Evolutionary conservation across 176 grass and related monocot genomes (phyloP), one percentile per base, ranked within the genome.

Genomic region (Eleusine coracana): DNA sequence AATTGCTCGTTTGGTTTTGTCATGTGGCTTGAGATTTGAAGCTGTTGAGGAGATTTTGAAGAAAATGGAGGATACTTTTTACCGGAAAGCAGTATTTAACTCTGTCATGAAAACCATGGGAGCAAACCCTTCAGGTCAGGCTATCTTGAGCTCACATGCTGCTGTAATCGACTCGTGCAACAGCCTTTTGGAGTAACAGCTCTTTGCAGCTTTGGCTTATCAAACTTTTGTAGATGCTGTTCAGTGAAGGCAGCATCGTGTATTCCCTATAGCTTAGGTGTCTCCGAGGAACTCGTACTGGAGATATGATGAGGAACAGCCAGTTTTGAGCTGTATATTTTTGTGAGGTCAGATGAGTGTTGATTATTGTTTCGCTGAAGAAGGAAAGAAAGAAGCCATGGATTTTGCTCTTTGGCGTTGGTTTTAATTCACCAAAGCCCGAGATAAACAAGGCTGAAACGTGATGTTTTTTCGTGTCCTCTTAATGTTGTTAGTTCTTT

Each of bases 301-400:
- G 83, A 86, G 86, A 81, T 78, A 72, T 88, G 82, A 72, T 88
- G 82, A 88, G 82, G 77, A 82, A 88, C 89, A 85, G 82, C 82
- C 77, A 77, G 72, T 88, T 91, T 87, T 91, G 89, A 85, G 86
- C 86, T 88, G 78, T 91, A 78, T 91, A 82, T 85, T 91, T 91
- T 88, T 88, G 86, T 67, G 73, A 88, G 82, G 68, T 88, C 66
- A 88, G 77, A 91, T 88, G 86, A 91, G 86, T 87, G 89, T 88
- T 88, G 25, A 88, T 82, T 91, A 82, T 91, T 78, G 78, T 82
- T 85, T 84, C 73, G 21, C 77, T 7, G 7, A 78, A 11, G 64
- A 80, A 81, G 78, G 34, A 87, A 75, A 86, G 79, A 74, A 90
- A 83, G 75, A 87, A 88, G 89, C 86, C 89, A 88, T 88, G 89